These are phyloP conservation scores for Hericium rajendrae DNA, from an alignment of 768 basidiomycete genomes.

Conservation along the genomic window DNA sequence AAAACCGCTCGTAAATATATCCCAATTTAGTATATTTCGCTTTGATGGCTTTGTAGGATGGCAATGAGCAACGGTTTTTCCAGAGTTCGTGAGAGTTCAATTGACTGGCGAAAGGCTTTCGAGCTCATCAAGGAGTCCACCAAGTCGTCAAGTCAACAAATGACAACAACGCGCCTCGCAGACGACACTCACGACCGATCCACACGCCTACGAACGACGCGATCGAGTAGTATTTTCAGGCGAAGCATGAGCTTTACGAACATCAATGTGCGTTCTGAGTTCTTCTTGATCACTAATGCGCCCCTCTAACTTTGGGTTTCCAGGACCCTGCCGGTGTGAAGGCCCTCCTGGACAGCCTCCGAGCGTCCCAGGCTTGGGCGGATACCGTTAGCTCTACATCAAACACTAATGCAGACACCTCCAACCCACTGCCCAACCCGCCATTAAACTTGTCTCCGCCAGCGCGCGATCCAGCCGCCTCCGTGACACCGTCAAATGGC, in stretches of 20 bases:
- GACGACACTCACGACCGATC: too few relatives aligned
- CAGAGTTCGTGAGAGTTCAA: too few relatives aligned
- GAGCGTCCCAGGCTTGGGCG: constrained; percentile 63
- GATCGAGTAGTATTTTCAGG: too few relatives aligned
- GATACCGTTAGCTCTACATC: constrained; percentile 24
- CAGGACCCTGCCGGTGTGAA: constrained; percentile 30
- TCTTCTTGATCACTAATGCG: not conserved
- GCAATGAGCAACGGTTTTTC: too few relatives aligned
- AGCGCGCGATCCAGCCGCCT: not conserved
- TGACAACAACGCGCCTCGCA: too few relatives aligned
- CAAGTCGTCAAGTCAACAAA: too few relatives aligned
- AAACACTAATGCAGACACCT: constrained; percentile 2
- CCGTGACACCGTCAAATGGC: not conserved
- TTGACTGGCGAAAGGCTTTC: too few relatives aligned
- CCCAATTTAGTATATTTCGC: too few relatives aligned
- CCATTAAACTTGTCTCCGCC: not conserved
- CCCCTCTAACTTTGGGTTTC: not conserved
- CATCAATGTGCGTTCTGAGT: not conserved
- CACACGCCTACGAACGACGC: too few relatives aligned
- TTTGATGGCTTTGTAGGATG: too few relatives aligned
- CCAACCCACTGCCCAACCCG: not conserved
- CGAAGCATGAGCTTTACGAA: constrained; percentile 1
- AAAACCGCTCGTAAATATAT: too few relatives aligned
- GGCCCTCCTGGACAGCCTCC: constrained; percentile 62
- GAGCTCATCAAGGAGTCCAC: too few relatives aligned